Evolutionary conservation across 345 rosid genomes (phyloP).

Genomic region (Moricandia arvensis): DNA sequence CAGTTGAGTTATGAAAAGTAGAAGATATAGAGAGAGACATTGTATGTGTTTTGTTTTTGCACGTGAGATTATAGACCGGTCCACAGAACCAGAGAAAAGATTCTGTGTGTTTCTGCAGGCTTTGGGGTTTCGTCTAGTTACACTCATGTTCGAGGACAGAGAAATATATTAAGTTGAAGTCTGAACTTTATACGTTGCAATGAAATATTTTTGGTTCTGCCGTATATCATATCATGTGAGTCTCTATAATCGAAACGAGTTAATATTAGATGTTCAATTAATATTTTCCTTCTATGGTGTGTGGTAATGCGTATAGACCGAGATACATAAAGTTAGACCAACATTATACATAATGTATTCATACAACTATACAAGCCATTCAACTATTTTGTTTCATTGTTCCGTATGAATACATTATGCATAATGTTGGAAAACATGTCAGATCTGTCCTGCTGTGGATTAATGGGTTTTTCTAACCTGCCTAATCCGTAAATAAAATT

Average conservation of each 20-base stretch:
- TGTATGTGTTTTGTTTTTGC: conserved; percentile 32
- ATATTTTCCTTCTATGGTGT: conserved; percentile 16
- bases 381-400: not conserved
- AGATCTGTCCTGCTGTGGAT: too few species aligned
- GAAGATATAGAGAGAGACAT: conserved; percentile 3
- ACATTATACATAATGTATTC: too few species aligned
- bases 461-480: too few species aligned
- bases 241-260: not conserved
- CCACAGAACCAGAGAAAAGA: conserved; percentile 39
- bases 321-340: too few species aligned
- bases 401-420: not conserved
- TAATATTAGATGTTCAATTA: not conserved
- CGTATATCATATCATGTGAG: conserved; percentile 25
- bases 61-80: conserved; percentile 42
- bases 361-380: not conserved
- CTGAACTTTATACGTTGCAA: conserved; percentile 23
- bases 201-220: not conserved
- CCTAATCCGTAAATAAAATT: too few species aligned
- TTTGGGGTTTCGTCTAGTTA: conserved; percentile 38
- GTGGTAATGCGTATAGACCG: conserved; percentile 8
- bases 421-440: too few species aligned
- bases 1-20: conserved; percentile 12
- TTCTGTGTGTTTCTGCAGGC: conserved; percentile 42
- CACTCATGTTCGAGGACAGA: conserved; percentile 34
- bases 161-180: conserved; percentile 17